phyloP scores from a whole-genome alignment of 306 rosid species.

The Senna tora region DNA sequence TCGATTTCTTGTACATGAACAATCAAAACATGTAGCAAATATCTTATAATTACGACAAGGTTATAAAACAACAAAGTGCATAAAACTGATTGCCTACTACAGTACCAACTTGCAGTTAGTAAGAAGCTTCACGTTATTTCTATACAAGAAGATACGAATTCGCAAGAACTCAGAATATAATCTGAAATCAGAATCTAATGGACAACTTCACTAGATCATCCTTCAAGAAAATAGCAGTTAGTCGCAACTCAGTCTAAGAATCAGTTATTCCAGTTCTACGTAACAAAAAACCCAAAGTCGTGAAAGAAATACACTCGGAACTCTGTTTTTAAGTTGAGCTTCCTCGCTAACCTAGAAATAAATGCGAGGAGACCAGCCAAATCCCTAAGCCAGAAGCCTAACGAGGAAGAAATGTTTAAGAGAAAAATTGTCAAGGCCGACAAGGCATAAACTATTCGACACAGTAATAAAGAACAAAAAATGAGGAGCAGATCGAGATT shows the following conservation, averaged over 20 bases:
- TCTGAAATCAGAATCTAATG: constrained; percentile 15
- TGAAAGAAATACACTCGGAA: not conserved
- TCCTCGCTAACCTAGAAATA: not conserved
- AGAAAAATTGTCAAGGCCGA: not conserved
- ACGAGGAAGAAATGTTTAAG: constrained; percentile 17
- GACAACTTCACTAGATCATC: not conserved
- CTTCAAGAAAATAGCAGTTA: not conserved
- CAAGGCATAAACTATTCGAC: constrained; percentile 8
- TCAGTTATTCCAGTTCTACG: not conserved
- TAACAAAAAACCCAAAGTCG: not conserved
- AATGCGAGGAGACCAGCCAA: constrained; percentile 17
- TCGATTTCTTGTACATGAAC: constrained; percentile 82
- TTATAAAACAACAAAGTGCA: not conserved
- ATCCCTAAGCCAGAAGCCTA: constrained; percentile 44
- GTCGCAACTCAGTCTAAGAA: constrained; percentile 34
- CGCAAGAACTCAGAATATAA: constrained; percentile 30
- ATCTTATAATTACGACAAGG: not conserved
- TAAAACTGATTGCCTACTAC: not conserved
- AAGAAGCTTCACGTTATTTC: constrained; percentile 15
- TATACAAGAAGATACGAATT: not conserved
- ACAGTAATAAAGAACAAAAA: not conserved
- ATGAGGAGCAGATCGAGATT: constrained; percentile 7
- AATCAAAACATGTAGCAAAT: constrained; percentile 31
- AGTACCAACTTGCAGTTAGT: constrained; percentile 3
- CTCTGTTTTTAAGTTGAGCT: not conserved